Conservation (phyloP, 2,329 filamentous ascomycete genomes). For the Stachybotrys elegans region DNA sequence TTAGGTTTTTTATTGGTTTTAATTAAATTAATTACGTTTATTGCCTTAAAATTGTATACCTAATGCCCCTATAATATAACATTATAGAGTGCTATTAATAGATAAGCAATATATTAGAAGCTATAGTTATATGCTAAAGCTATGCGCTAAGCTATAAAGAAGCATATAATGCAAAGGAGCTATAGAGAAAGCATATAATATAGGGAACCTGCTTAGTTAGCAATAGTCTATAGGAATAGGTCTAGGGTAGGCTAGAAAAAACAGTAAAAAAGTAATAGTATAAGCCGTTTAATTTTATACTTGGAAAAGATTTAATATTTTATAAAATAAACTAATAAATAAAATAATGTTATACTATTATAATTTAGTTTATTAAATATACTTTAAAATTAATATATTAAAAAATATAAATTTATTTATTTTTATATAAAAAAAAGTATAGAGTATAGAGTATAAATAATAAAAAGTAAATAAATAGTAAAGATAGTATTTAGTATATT, state of each 20-base stretch:
- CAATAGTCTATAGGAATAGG: too few species aligned
- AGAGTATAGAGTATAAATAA: too few species aligned
- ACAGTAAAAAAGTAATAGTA: not conserved
- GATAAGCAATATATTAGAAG: not conserved
- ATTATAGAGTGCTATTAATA: not conserved
- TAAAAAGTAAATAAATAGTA: not conserved
- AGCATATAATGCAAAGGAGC: not conserved
- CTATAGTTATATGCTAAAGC: conserved; percentile 1
- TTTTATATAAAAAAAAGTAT: not conserved
- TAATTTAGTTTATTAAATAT: not conserved
- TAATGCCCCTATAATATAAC: conserved; percentile 1
- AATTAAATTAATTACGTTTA: conserved; percentile 2
- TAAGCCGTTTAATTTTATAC: not conserved
- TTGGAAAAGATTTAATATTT: conserved; percentile 1
- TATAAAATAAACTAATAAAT: not conserved
- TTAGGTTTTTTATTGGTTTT: not conserved
- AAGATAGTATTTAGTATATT: not conserved
- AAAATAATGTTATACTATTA: not conserved
- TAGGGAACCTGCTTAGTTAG: too few species aligned
- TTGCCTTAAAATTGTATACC: not conserved
- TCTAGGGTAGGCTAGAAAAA: too few species aligned
- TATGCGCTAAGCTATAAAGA: not conserved
- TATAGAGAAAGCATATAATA: not conserved
- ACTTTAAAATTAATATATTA: conserved; percentile 2
- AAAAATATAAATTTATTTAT: not conserved